Percentiles rank a stretch among this genome's conserved stretches.
phyloP scores from a whole-genome alignment of 139 green algal species.

The Chlorella sp. region DNA sequence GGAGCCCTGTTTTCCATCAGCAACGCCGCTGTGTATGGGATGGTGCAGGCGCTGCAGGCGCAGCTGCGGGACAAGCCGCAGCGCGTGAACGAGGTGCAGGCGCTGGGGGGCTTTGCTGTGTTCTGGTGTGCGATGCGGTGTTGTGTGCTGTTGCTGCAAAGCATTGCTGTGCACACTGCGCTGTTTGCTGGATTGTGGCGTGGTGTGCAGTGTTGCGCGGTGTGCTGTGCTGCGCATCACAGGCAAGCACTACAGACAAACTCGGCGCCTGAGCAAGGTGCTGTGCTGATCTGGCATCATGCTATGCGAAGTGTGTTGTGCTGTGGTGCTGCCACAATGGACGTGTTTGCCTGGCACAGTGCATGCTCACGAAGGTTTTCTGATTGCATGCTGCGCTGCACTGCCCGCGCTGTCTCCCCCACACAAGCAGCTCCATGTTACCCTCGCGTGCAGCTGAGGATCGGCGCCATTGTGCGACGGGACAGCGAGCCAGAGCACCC shows the following conservation, averaged over 20 bases:
- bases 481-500: slow-evolving; percentile 30
- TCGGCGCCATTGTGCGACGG: slow-evolving; percentile 33
- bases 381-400: neutral
- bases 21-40: slow-evolving; percentile 39
- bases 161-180: neutral
- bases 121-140: neutral
- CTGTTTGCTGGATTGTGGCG: neutral
- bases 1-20: slow-evolving; percentile 20
- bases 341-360: neutral
- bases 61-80: slow-evolving; percentile 18
- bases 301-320: no score
- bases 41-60: slow-evolving; percentile 29
- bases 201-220: no score
- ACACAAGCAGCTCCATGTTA: no score
- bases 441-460: slow-evolving; percentile 16
- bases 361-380: neutral
- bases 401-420: neutral
- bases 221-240: no score
- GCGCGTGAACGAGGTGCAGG: slow-evolving; percentile 39
- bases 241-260: no score
- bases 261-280: no score
- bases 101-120: no score
- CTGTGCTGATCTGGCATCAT: no score
- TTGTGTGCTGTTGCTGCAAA: neutral
- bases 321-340: no score